A percentile compares a stretch with the other conserved stretches of the same genome.
Conservation (phyloP, 805 yeast genomes). For the Candida adriatica region DNA sequence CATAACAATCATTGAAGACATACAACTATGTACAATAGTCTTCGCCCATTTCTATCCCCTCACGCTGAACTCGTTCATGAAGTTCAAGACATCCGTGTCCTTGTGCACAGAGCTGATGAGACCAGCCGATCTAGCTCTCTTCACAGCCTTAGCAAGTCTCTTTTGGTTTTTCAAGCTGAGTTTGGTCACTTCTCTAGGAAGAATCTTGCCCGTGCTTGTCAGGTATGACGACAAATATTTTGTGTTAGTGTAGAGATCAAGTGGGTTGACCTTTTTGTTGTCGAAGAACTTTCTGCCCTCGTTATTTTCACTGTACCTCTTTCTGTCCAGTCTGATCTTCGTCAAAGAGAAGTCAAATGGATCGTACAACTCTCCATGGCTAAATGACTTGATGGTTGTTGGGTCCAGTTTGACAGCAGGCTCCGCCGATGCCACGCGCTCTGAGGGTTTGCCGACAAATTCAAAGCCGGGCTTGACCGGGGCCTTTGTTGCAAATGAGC, state of each 20-base stretch:
- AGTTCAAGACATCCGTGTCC: conserved; percentile 30
- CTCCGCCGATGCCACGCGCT: not conserved
- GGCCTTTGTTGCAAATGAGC: not conserved
- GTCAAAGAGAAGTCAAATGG: conserved; percentile 75
- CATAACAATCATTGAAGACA: conserved; percentile 1
- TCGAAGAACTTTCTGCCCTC: conserved; percentile 29
- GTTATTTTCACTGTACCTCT: conserved; percentile 19
- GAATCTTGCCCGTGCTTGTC: conserved; percentile 67
- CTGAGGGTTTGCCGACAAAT: not conserved
- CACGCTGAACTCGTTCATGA: conserved; percentile 7
- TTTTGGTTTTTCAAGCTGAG: conserved; percentile 61
- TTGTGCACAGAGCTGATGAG: conserved; percentile 69
- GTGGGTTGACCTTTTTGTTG: conserved; percentile 53
- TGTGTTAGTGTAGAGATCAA: conserved; percentile 68
- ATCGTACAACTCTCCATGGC: conserved; percentile 54
- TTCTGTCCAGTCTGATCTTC: conserved; percentile 44
- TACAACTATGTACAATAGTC: conserved; percentile 7
- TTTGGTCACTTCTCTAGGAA: conserved; percentile 67
- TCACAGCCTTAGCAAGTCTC: conserved; percentile 65
- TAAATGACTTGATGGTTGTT: conserved; percentile 40
- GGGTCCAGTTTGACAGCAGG: conserved; percentile 2
- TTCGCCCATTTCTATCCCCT: conserved; percentile 1
- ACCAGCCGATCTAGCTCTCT: conserved; percentile 77
- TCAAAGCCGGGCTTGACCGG: not conserved
- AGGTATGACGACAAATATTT: conserved; percentile 58